Conservation (phyloP, 192 early-diverging fungal species). For the Coemansia nantahalensis region DNA sequence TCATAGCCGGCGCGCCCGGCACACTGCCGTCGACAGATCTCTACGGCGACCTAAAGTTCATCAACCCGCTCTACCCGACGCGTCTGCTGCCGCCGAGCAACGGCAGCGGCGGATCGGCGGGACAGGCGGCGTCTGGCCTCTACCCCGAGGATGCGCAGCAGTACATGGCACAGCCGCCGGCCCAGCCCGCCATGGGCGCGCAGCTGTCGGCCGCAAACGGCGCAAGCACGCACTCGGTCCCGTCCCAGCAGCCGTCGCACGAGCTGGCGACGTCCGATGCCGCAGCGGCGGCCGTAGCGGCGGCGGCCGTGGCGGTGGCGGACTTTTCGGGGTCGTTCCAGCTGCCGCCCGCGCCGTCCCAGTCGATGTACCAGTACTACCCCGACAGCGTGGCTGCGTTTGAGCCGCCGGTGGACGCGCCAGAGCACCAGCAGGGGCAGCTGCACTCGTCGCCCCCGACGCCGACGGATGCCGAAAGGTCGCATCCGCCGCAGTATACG, state of each 20-base stretch:
- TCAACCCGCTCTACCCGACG: constrained; percentile 41
- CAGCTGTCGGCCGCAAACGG: background rate
- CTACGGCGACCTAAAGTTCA: constrained; percentile 46
- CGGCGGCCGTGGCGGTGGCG: constrained; percentile 25
- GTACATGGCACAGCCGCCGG: constrained; percentile 2
- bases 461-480: constrained; percentile 8
- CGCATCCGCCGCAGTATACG: constrained; percentile 24
- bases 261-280: constrained; percentile 5
- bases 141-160: constrained; percentile 16
- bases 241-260: constrained; percentile 27
- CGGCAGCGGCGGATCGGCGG: constrained; percentile 4
- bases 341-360: constrained; percentile 17
- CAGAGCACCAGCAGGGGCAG: constrained; percentile 21
- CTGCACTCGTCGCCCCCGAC: constrained; percentile 38
- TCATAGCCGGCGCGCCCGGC: constrained; percentile 18
- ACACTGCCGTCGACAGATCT: constrained; percentile 31
- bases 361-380: constrained; percentile 40
- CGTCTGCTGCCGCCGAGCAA: constrained; percentile 30
- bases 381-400: constrained; percentile 22
- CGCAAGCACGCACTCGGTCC: constrained; percentile 16
- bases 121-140: constrained; percentile 6
- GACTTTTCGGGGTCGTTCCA: constrained; percentile 46
- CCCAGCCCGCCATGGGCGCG: constrained; percentile 12
- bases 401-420: constrained; percentile 10
- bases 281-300: constrained; percentile 13